Evolutionary conservation across 2,329 filamentous ascomycete species (phyloP).

Genomic region (Eurotiales sp.): DNA sequence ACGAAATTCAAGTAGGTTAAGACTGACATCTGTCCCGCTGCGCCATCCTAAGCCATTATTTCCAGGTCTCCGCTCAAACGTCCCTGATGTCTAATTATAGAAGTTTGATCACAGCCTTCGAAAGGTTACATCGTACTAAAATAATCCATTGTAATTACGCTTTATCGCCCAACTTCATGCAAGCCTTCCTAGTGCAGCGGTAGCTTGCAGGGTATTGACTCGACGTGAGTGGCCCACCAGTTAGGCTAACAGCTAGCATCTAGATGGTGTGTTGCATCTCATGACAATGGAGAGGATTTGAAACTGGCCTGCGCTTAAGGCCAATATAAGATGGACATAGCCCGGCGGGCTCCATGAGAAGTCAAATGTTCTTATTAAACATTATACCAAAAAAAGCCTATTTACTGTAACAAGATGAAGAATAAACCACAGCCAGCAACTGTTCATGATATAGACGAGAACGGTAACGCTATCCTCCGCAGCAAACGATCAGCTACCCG

Average conservation of each 20-base stretch:
- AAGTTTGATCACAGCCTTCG: background rate
- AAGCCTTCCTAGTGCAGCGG: too few species aligned
- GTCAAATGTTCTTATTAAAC: background rate
- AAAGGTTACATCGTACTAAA: background rate
- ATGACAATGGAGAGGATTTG: background rate
- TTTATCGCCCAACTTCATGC: too few species aligned
- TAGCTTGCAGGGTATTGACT: background rate
- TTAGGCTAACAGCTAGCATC: background rate
- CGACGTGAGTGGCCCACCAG: background rate
- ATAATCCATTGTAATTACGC: too few species aligned
- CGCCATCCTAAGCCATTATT: too few species aligned
- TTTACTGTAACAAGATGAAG: background rate
- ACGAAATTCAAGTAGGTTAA: too few species aligned
- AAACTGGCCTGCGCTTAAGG: background rate
- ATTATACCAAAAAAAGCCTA: background rate
- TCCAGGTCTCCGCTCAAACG: too few species aligned
- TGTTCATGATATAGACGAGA: background rate
- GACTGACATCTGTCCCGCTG: too few species aligned
- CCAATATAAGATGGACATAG: background rate
- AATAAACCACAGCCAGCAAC: slow-evolving; percentile 1
- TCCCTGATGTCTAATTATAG: background rate
- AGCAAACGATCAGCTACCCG: background rate
- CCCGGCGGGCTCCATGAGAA: background rate
- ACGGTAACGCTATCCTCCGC: slow-evolving; percentile 2
- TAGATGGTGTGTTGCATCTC: background rate